Percentiles rank a stretch among this genome's conserved stretches.
Conservation (phyloP, 768 basidiomycete genomes). For the Galerina sulciceps region DNA sequence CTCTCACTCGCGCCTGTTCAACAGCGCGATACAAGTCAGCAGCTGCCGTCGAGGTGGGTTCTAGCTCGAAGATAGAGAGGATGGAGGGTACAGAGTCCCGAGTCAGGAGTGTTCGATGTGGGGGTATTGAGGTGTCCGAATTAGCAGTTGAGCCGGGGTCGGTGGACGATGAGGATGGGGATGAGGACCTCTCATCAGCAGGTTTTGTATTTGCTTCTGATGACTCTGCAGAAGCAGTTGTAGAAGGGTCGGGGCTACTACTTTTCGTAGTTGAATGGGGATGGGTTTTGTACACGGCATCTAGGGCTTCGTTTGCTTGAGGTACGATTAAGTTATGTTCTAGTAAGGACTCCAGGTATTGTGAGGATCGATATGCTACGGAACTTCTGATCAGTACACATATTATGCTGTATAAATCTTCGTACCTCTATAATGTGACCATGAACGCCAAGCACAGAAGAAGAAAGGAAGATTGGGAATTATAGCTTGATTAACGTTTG, state of each 20-base stretch:
- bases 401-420: background rate
- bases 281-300: constrained; percentile 52
- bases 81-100: constrained; percentile 59
- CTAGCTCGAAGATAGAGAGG: constrained; percentile 47
- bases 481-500: constrained; percentile 49
- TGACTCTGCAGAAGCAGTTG: background rate
- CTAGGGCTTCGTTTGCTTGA: constrained; percentile 55
- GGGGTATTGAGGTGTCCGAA: background rate
- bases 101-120: constrained; percentile 36
- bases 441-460: constrained; percentile 84
- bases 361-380: constrained; percentile 70
- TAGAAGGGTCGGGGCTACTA: background rate
- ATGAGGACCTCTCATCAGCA: background rate
- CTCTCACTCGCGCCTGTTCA: constrained; percentile 54
- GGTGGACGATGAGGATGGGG: background rate
- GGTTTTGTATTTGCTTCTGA: background rate
- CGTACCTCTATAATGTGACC: constrained; percentile 82
- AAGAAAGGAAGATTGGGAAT: constrained; percentile 87
- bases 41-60: constrained; percentile 37
- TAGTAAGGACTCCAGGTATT: constrained; percentile 67
- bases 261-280: background rate
- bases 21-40: constrained; percentile 66
- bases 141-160: background rate
- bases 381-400: background rate
- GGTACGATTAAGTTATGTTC: constrained; percentile 60